These are phyloP conservation scores for Tetradesmus obliquus DNA, from an alignment of 139 green algal genomes.

Conservation along the genomic window DNA sequence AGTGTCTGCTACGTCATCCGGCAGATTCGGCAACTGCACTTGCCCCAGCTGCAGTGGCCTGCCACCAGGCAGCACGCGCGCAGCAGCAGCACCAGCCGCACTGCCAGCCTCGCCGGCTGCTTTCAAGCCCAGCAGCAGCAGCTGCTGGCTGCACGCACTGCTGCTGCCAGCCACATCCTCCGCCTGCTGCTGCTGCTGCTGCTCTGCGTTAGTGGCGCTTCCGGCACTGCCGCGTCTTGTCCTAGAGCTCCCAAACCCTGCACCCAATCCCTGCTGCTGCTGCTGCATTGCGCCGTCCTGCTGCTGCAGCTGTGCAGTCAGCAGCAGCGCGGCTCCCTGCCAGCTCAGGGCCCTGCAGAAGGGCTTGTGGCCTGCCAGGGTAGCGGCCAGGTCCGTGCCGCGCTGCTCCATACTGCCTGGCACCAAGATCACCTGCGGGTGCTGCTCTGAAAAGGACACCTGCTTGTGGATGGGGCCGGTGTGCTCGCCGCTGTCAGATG, in stretches of 20 bases:
- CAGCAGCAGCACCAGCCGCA: background rate
- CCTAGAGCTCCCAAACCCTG: background rate
- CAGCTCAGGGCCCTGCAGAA: slow-evolving; percentile 49
- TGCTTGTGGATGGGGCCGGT: slow-evolving; percentile 24
- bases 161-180: background rate
- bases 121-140: background rate
- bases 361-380: slow-evolving; percentile 49
- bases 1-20: background rate
- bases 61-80: background rate
- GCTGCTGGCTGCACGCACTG: too few species aligned
- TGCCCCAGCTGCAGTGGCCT: background rate
- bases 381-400: slow-evolving; percentile 53
- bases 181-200: background rate
- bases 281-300: background rate
- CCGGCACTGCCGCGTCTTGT: background rate
- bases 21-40: background rate
- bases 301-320: slow-evolving; percentile 7
- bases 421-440: slow-evolving; percentile 54
- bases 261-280: background rate
- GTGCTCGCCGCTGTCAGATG: background rate
- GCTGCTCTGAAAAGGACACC: slow-evolving; percentile 29
- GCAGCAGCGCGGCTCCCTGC: slow-evolving; percentile 33
- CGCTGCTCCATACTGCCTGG: slow-evolving; percentile 71
- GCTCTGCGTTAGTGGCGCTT: background rate
- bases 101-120: background rate